phyloP scores from a whole-genome alignment of 73 alveolate species.

The Effrenium voratum region DNA sequence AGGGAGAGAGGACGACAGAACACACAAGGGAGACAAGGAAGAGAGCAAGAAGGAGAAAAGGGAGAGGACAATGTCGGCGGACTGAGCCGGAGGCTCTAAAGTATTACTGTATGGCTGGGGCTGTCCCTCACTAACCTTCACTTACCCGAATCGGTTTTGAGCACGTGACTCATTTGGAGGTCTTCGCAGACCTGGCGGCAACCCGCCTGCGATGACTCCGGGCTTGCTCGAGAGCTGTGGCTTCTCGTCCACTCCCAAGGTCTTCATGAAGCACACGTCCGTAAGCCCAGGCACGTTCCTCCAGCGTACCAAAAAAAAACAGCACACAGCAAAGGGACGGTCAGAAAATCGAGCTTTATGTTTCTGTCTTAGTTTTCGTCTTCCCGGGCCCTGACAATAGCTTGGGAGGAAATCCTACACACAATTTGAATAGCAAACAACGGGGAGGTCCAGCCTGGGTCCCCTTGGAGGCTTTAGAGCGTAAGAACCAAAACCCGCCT shows the following conservation, averaged over 20 bases:
- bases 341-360: no score
- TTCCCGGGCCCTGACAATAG: no score
- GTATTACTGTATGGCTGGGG: neutral
- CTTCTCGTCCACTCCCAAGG: neutral
- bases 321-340: no score
- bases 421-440: no score
- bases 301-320: no score
- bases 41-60: neutral
- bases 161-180: neutral
- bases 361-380: no score
- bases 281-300: constrained; percentile 86
- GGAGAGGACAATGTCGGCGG: neutral
- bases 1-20: no score
- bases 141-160: neutral
- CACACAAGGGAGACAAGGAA: neutral
- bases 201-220: constrained; percentile 69
- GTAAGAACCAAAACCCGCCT: no score
- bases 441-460: no score
- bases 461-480: no score
- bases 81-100: neutral
- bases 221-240: constrained; percentile 13
- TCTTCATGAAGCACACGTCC: constrained; percentile 90
- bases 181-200: neutral
- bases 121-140: neutral
- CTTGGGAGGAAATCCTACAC: no score